phyloP scores from a whole-genome alignment of 2,329 filamentous ascomycete species.

The Acrocalymma vagum region DNA sequence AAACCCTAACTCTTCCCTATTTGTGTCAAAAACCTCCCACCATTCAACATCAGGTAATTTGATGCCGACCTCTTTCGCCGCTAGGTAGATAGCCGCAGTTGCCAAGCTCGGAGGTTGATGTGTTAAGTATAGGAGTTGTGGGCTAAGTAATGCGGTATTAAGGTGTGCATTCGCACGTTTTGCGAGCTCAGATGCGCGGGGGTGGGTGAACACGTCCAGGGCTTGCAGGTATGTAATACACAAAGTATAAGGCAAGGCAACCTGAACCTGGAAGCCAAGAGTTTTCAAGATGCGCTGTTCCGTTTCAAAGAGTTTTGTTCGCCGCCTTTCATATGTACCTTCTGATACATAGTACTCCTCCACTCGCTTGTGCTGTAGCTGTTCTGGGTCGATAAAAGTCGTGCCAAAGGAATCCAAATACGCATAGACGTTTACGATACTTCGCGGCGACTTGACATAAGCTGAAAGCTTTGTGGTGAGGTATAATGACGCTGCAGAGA shows the following conservation, averaged over 20 bases:
- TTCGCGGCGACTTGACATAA: conserved; percentile 77
- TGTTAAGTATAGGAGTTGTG: conserved; percentile 89
- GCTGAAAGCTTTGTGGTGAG: conserved; percentile 84
- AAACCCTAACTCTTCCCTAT: conserved; percentile 93
- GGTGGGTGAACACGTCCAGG: conserved; percentile 70
- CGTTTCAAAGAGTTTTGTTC: conserved; percentile 73
- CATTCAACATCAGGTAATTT: conserved; percentile 86
- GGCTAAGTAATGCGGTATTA: conserved; percentile 86
- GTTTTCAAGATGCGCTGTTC: conserved; percentile 80
- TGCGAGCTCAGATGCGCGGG: conserved; percentile 63
- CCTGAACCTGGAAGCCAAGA: conserved; percentile 83
- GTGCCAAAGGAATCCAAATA: conserved; percentile 76
- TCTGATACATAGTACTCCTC: conserved; percentile 71
- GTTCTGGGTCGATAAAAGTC: conserved; percentile 57
- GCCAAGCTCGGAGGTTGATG: conserved; percentile 89
- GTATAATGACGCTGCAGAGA: conserved; percentile 83
- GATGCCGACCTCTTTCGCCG: conserved; percentile 76
- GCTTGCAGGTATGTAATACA: conserved; percentile 93
- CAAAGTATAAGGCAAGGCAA: conserved; percentile 84
- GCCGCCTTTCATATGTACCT: conserved; percentile 67
- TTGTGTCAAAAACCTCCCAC: conserved; percentile 99
- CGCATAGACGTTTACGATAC: conserved; percentile 83
- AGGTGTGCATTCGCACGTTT: conserved; percentile 76
- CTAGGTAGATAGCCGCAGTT: conserved; percentile 89
- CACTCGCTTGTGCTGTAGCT: conserved; percentile 28